Evolutionary conservation across 139 green algal genomes (phyloP).

Genomic region (Astrephomene gubernaculifera): DNA sequence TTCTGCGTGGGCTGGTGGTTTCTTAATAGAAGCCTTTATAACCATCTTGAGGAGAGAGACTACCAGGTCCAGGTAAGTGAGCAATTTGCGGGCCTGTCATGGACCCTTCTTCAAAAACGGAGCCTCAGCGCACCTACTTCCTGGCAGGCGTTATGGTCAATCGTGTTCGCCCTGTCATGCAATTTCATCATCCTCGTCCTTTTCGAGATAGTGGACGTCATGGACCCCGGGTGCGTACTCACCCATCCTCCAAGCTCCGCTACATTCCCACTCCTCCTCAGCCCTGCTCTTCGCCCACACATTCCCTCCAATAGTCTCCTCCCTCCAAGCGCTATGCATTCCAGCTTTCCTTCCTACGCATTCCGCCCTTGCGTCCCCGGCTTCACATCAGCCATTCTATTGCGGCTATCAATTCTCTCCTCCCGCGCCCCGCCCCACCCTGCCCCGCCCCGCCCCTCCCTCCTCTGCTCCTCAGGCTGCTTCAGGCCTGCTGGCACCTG

Average conservation of each 20-base stretch:
- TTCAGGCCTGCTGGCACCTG: slow-evolving; percentile 80
- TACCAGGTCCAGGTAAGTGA: slow-evolving; percentile 55
- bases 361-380: too few relatives aligned
- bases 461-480: slow-evolving; percentile 61
- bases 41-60: slow-evolving; percentile 65
- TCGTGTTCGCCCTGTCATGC: slow-evolving; percentile 90
- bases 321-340: too few relatives aligned
- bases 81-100: not conserved
- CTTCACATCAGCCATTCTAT: not conserved
- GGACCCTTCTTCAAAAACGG: not conserved
- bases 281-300: not conserved
- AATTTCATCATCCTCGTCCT: slow-evolving; percentile 92
- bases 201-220: slow-evolving; percentile 87
- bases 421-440: too few relatives aligned
- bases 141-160: slow-evolving; percentile 82
- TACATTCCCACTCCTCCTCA: not conserved
- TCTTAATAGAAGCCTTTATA: slow-evolving; percentile 60
- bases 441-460: not conserved
- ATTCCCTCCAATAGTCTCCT: too few relatives aligned
- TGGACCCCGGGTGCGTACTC: slow-evolving; percentile 68
- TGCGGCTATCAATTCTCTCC: not conserved
- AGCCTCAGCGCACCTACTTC: not conserved
- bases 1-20: slow-evolving; percentile 63
- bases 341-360: too few relatives aligned
- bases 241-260: not conserved